Conservation (phyloP, 495 filamentous ascomycete genomes). For the Clohesyomyces aquaticus region DNA sequence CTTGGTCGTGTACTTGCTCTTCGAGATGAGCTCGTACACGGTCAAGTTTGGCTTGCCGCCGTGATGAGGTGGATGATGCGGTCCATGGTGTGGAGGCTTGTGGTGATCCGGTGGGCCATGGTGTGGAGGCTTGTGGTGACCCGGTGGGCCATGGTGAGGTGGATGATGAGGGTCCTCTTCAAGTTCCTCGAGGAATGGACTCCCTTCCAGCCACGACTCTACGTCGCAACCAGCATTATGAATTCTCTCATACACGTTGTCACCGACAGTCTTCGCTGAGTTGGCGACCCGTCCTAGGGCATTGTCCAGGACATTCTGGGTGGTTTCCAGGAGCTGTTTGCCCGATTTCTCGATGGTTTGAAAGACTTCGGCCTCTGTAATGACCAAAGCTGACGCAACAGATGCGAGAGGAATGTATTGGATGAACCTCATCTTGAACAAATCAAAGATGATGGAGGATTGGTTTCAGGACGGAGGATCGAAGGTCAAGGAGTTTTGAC, state of each 20-base stretch:
- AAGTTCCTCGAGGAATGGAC: conserved; percentile 38
- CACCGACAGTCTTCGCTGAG: conserved; percentile 35
- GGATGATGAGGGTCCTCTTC: conserved; percentile 38
- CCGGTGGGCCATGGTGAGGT: conserved; percentile 37
- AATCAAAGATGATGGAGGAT: not conserved
- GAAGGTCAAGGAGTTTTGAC: not conserved
- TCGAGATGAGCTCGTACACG: conserved; percentile 74
- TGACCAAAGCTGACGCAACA: conserved; percentile 60
- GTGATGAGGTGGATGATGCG: conserved; percentile 38
- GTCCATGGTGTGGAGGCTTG: conserved; percentile 41
- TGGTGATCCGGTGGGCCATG: conserved; percentile 42
- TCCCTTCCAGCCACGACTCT: conserved; percentile 51
- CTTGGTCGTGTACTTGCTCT: conserved; percentile 73
- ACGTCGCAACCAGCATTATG: conserved; percentile 50
- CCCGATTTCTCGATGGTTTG: conserved; percentile 46
- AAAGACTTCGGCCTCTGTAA: conserved; percentile 58
- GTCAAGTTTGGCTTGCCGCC: conserved; percentile 65
- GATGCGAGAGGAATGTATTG: conserved; percentile 59
- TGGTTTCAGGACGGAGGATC: not conserved
- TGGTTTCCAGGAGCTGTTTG: conserved; percentile 45
- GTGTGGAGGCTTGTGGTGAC: conserved; percentile 44
- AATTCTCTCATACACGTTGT: conserved; percentile 44
- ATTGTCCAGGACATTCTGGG: conserved; percentile 54
- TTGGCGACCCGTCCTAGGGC: conserved; percentile 50
- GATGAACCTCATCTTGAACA: conserved; percentile 53